Base-by-base conservation (phyloP, 768 basidiomycete species). In the Hirschioporus abietinus region DNA sequence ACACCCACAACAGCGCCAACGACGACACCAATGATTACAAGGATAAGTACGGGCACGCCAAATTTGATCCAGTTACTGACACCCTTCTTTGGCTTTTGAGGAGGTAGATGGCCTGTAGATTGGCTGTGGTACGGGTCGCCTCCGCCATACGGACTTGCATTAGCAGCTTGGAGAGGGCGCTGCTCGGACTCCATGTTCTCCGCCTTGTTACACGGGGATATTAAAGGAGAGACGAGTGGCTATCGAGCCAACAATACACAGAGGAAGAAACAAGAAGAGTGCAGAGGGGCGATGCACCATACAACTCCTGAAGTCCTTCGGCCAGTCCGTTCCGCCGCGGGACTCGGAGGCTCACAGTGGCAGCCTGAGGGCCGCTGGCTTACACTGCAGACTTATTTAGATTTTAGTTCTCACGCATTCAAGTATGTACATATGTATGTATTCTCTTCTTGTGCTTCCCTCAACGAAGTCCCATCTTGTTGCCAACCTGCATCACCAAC, bases 1-100 rank as follows among this genome's bases (percentile, higher is more conserved):
- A 86, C 85, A 58, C 91, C 95, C 27, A 98, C 70, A 60, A 98
- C 86, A 70, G 90, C 94, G 35, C 91, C 96, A 26, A 92, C 78
- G 25, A 93, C 84, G 59, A 86, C 90, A 58, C 80, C 91, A 63
- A 80, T 78, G 68, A 91, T 84, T 68, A 91, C 82, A 27, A 89
- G 74, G 68, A 92, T 74, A 26, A 82, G 80, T 64, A 90, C 75
- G 18, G 91, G 92, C 24, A 92, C 72, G 69, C 89, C 92, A 64
- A 90, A 79, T 77, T 90, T 92, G 70, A 93, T 77, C 91, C 89
- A 94, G 66, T 83, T 86, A 78, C 86, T 91, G 64, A 76, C 73
- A 59, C 82, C 78, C 70, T 82, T 87, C 82, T 84, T 88, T 52
- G 80, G 74, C 66, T 71, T 68, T 15, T 70, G 68, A 0, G 89